These are phyloP conservation scores for Colletotrichum lupini DNA, from an alignment of 2,329 filamentous ascomycete species.

Conservation along the genomic window DNA sequence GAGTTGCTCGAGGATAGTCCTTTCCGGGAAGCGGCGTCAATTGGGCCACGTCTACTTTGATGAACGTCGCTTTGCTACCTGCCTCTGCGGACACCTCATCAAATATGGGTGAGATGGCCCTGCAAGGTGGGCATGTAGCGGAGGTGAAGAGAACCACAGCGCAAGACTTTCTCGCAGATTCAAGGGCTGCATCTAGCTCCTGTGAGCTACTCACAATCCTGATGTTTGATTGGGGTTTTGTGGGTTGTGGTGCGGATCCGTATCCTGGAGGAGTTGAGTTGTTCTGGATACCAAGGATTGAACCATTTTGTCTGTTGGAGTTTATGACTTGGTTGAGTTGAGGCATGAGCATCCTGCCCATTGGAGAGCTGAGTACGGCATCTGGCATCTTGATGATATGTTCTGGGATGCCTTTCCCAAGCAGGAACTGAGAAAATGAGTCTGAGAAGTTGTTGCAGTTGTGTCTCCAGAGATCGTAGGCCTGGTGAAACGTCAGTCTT, in stretches of 20 bases:
- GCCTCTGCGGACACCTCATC: conserved; percentile 82
- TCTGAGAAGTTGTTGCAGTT: conserved; percentile 99
- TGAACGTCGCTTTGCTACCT: conserved; percentile 74
- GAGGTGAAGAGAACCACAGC: conserved; percentile 95
- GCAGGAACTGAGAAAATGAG: conserved; percentile 87
- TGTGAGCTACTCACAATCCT: conserved; percentile 68
- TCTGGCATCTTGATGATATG: conserved; percentile 89
- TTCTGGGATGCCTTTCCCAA: conserved; percentile 88
- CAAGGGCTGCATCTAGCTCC: conserved; percentile 71
- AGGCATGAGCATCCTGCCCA: conserved; percentile 88
- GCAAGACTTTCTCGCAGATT: conserved; percentile 71
- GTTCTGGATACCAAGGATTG: conserved; percentile 63
- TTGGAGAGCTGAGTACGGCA: conserved; percentile 85
- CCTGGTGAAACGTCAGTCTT: conserved; percentile 54
- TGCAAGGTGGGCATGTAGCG: conserved; percentile 86
- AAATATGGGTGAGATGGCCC: conserved; percentile 82
- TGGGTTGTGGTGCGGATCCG: conserved; percentile 38
- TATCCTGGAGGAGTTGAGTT: conserved; percentile 39
- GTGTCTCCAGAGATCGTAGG: conserved; percentile 89
- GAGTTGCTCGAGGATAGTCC: conserved; percentile 80
- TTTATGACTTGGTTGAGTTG: conserved; percentile 68
- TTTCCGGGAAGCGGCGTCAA: conserved; percentile 53
- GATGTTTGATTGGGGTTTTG: conserved; percentile 54
- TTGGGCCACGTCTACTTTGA: conserved; percentile 84
- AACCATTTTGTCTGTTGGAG: conserved; percentile 60